A percentile compares a stretch with the other conserved stretches of the same genome.
phyloP scores from a whole-genome alignment of 176 grass and related monocot genomes.

The Carex kokanica region DNA sequence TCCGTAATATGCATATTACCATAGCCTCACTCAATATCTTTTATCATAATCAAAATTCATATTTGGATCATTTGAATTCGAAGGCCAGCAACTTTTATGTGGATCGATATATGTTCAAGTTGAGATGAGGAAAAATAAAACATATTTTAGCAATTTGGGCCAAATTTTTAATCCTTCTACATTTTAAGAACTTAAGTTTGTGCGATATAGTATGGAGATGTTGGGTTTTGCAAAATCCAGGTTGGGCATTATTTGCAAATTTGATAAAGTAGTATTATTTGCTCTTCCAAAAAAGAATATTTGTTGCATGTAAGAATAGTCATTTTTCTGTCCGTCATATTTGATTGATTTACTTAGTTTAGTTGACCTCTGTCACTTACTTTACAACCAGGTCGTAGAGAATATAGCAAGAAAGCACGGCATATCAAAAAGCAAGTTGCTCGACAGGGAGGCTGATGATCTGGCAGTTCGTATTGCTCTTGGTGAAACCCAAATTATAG shows the following conservation, averaged over 20 bases:
- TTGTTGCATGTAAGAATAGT: background rate
- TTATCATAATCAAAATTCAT: background rate
- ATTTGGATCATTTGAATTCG: background rate
- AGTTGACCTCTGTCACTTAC: background rate
- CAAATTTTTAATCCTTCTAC: background rate
- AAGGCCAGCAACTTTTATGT: background rate
- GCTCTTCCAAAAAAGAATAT: background rate
- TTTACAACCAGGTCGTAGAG: conserved; percentile 63
- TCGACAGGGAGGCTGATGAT: conserved; percentile 82
- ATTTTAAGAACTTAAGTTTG: background rate
- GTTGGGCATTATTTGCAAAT: background rate
- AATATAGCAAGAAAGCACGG: conserved; percentile 92
- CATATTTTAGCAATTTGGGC: background rate
- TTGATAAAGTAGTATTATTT: background rate
- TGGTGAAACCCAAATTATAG: conserved; percentile 74
- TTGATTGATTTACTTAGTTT: background rate
- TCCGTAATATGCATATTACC: no score
- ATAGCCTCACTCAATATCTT: no score
- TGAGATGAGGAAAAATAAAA: background rate
- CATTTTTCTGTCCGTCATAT: background rate
- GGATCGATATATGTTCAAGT: background rate
- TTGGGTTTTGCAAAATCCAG: background rate
- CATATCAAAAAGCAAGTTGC: conserved; percentile 72
- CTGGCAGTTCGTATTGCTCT: conserved; percentile 81
- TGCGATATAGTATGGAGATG: background rate